Percentiles rank a stretch among this genome's conserved stretches.
Evolutionary conservation across 2,329 filamentous ascomycete genomes (phyloP).

Genomic region (Cladobotryum protrusum): DNA sequence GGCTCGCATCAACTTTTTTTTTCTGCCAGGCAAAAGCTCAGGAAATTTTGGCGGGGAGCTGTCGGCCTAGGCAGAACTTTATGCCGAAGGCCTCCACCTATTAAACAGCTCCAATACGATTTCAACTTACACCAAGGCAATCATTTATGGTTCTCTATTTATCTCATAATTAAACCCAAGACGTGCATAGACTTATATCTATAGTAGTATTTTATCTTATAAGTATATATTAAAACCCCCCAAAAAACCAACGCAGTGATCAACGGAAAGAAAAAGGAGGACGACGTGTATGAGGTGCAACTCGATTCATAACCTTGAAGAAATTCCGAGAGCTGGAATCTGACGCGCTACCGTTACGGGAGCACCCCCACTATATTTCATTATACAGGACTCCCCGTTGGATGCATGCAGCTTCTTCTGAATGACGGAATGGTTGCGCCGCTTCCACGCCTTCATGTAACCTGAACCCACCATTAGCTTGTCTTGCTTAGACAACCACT

Average conservation of each 20-base stretch:
- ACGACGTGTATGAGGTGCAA: neutral
- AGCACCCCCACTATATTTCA: neutral
- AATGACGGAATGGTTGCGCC: conserved; percentile 19
- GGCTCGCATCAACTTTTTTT: conserved; percentile 17
- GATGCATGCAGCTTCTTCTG: conserved; percentile 17
- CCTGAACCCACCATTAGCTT: conserved; percentile 7
- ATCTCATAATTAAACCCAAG: too few relatives aligned
- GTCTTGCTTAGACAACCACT: conserved; percentile 1
- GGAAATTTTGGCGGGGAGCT: conserved; percentile 13
- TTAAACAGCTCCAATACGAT: too few relatives aligned
- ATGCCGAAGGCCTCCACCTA: conserved; percentile 4
- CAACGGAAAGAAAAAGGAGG: too few relatives aligned
- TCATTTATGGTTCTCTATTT: too few relatives aligned
- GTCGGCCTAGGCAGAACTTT: conserved; percentile 14
- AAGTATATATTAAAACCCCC: too few relatives aligned
- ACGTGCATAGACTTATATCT: too few relatives aligned
- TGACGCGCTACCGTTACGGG: neutral
- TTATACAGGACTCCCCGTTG: too few relatives aligned
- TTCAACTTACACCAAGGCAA: too few relatives aligned
- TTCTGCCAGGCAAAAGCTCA: conserved; percentile 13
- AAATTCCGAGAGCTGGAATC: neutral
- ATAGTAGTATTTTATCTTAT: too few relatives aligned
- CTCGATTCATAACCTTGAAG: neutral
- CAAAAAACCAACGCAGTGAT: too few relatives aligned
- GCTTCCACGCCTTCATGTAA: conserved; percentile 13